phyloP scores from a whole-genome alignment of 345 rosid species.

The Eucalyptus microcorys region DNA sequence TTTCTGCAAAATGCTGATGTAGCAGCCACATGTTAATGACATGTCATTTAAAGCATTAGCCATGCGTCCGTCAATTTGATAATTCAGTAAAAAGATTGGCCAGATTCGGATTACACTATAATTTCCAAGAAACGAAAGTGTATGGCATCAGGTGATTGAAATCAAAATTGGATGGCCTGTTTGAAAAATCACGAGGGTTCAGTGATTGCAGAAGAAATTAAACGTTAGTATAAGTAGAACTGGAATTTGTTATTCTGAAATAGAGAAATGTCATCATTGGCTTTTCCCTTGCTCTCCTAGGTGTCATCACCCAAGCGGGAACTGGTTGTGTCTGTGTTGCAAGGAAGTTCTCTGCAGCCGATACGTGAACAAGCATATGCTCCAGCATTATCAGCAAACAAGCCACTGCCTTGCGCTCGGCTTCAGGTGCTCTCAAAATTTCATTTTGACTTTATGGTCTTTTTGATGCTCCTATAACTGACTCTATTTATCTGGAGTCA shows the following conservation, averaged over 20 bases:
- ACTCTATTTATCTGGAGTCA: slow-evolving; percentile 3
- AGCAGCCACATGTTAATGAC: too few species aligned
- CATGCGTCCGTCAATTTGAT: neutral
- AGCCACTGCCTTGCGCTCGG: slow-evolving; percentile 65
- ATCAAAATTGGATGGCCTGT: neutral
- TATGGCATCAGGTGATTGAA: neutral
- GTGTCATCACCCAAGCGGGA: slow-evolving; percentile 72
- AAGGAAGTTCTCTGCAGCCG: slow-evolving; percentile 89
- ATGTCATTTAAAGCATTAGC: too few species aligned
- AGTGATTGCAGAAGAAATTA: neutral
- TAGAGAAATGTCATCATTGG: neutral
- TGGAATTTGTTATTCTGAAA: neutral
- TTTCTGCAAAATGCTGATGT: neutral
- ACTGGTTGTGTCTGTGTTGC: slow-evolving; percentile 77
- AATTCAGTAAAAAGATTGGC: neutral
- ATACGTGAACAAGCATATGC: slow-evolving; percentile 84
- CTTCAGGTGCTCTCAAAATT: slow-evolving; percentile 35
- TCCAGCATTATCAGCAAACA: slow-evolving; percentile 53
- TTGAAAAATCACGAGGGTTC: neutral
- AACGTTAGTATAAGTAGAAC: neutral
- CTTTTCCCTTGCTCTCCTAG: slow-evolving; percentile 4
- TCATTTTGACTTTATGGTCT: neutral
- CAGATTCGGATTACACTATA: neutral
- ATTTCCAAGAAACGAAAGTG: neutral
- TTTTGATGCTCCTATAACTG: neutral